Evolutionary conservation across 352 stramenopile genomes (phyloP).

Genomic region (Phytopythium chamaehyphon): DNA sequence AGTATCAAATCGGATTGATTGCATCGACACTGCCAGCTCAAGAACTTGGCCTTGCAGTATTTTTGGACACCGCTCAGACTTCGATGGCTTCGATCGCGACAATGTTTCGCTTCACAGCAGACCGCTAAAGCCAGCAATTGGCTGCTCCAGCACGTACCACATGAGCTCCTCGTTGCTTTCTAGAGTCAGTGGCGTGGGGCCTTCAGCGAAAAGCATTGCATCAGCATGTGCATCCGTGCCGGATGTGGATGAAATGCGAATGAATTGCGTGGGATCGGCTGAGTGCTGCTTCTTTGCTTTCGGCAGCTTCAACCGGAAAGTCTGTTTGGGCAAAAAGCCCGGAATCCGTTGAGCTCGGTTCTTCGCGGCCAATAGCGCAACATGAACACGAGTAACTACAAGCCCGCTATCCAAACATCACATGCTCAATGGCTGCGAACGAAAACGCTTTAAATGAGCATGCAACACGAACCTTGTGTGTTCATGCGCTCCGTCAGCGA

Average conservation of each 20-base stretch:
- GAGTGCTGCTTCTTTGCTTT: constrained; percentile 18
- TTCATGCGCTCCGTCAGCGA: constrained; percentile 20
- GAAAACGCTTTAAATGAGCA: too few species aligned
- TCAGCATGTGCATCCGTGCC: not conserved
- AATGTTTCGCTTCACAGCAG: constrained; percentile 10
- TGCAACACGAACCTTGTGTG: constrained; percentile 7
- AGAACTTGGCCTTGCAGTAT: constrained; percentile 14
- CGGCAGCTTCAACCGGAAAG: constrained; percentile 49
- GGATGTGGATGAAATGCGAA: constrained; percentile 13
- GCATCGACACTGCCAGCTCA: not conserved
- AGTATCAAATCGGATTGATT: not conserved
- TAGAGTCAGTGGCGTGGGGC: not conserved
- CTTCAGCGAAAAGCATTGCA: not conserved
- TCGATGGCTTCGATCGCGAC: not conserved
- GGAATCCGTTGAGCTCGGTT: constrained; percentile 20
- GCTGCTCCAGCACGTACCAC: constrained; percentile 44
- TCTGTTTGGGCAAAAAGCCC: constrained; percentile 60
- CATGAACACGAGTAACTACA: constrained; percentile 42
- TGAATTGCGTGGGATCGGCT: constrained; percentile 14
- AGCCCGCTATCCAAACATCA: constrained; percentile 30
- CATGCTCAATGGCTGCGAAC: too few species aligned
- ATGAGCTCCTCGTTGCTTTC: constrained; percentile 12
- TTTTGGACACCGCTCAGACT: constrained; percentile 17
- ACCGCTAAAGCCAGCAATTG: constrained; percentile 35
- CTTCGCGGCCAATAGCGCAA: constrained; percentile 41